These are phyloP conservation scores for Articulospora tetracladia DNA, from an alignment of 495 filamentous ascomycete species.

Conservation along the genomic window DNA sequence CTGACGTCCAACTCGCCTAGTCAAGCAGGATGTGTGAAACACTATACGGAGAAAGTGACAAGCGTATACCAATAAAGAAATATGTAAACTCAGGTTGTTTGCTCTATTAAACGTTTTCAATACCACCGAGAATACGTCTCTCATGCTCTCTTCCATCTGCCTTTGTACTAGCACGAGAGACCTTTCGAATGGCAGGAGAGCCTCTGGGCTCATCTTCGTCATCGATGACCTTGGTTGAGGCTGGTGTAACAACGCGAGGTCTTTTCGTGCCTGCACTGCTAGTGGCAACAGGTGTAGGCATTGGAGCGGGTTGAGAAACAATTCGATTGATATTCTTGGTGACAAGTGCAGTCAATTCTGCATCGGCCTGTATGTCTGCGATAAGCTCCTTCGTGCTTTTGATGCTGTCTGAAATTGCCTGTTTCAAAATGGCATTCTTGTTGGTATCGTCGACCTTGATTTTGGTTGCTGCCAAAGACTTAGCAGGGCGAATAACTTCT, in stretches of 20 bases:
- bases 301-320: not conserved
- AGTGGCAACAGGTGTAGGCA: not conserved
- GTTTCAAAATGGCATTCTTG: not conserved
- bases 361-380: not conserved
- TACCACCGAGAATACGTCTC: constrained; percentile 15
- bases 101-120: constrained; percentile 17
- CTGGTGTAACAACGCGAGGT: constrained; percentile 39
- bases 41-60: too few species aligned
- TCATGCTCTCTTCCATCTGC: constrained; percentile 12
- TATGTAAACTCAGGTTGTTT: too few species aligned
- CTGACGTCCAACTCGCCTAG: not conserved
- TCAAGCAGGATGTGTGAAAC: too few species aligned
- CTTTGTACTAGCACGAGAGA: constrained; percentile 10
- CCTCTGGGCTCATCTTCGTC: constrained; percentile 24
- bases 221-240: constrained; percentile 32
- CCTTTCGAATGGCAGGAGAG: constrained; percentile 18
- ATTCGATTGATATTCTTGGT: constrained; percentile 4
- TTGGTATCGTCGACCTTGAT: not conserved
- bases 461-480: not conserved
- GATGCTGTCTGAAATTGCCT: not conserved
- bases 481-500: not conserved
- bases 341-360: not conserved
- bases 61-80: too few species aligned
- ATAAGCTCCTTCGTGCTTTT: constrained; percentile 21
- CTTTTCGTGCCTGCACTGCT: constrained; percentile 30